Evolutionary conservation across 73 alveolate species (phyloP), one percentile per base, ranked within the genome.

Genomic region (Halteria grandinella): DNA sequence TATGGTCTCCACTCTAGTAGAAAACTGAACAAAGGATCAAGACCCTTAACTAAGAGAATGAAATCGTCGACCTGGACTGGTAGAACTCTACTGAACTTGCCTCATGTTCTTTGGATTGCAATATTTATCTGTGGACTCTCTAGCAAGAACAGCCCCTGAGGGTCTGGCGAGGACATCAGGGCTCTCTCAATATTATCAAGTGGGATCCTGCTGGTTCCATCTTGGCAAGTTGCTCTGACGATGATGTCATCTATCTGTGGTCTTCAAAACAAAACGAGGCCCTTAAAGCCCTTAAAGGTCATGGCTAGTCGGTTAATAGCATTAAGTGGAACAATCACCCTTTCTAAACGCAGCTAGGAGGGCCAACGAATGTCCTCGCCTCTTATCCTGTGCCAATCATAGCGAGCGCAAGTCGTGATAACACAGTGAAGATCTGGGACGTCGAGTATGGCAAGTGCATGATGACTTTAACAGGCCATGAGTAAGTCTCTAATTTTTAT

Each of bases 371-470:
- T 4, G n/a, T 17, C 23, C 34, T 23, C 11, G 51, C 37, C 5
- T 3, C 27, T 27, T 3, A 20, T 8, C 69, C 81, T 45, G 64
- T 27, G 24, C 81, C 64, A 4, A 44, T 55, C 2, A 55, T 83
- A 6, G 96, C 95, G 8, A 73, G 91, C 0, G 88, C 90, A 24
- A 52, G 90, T 23, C 32, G 85, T 25, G 95, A 88, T 83, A 45
- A 86, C 40, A 75, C 89, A 7, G 60, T 88, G 23, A 83, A 77
- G 47, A 40, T 88, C 1, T 88, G 92, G 93, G 86, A 75, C 29
- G 74, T 88, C 1, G 81, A 73, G 20, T 17, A 18, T 1, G 75
- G 86, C 23, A 69, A 63, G 57, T 21, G 69, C 14, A 37, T 83
- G 11, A 54, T 32, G 20, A 54, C 92, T 1, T 49, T 60, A 0